Base-by-base conservation (phyloP, 345 rosid genomes). In the Aethionema arabicum region DNA sequence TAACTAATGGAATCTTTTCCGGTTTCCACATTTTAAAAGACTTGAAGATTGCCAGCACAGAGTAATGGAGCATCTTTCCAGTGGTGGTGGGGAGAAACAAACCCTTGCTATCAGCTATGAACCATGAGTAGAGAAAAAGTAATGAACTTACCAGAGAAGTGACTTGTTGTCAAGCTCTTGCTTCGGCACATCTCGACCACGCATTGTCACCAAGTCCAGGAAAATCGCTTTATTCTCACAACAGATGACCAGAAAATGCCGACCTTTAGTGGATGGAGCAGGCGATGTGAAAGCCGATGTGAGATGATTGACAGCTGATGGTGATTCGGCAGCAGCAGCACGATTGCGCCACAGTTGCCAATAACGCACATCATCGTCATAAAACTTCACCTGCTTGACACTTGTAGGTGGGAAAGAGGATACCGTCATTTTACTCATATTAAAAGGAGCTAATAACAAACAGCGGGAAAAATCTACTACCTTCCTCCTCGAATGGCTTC, bases 401-500 rank as follows among this genome's bases (percentile, higher is more conserved):
- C 99, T 91, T 56, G 50, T 67, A 48, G 13, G 31, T 63, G 41
- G 65, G 75, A 53, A 59, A 1, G 38, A 63, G 5, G 40, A 31
- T 45, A 42, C 27, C 45, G 59, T 36, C 49, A 47, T 40, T 46
- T 39, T 27, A 43, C 32, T 36, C 37, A 53, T 42, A 51, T n/a
- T 13, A 31, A 64, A 37, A 51, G 13, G 5, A 16, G n/a, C 7
- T n/a, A 49, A 27, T 14, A 32, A 55, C n/a, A 11, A 33, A 52
- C 54, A 21, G 4, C 9, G 42, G 31, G 7, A 45, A 31, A 51
- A 36, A 39, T 55, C 45, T 36, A 36, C 46, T 71, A 91, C 98
- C 98, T 90, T 66, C 99, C 97, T 67, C 97, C 99, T 50, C 96
- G 74, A 53, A 93, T 87, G 51, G 99, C 97, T 76, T 93, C 97